Evolutionary conservation across 257 asterid genomes (phyloP).

Genomic region (Solanum arcanum): DNA sequence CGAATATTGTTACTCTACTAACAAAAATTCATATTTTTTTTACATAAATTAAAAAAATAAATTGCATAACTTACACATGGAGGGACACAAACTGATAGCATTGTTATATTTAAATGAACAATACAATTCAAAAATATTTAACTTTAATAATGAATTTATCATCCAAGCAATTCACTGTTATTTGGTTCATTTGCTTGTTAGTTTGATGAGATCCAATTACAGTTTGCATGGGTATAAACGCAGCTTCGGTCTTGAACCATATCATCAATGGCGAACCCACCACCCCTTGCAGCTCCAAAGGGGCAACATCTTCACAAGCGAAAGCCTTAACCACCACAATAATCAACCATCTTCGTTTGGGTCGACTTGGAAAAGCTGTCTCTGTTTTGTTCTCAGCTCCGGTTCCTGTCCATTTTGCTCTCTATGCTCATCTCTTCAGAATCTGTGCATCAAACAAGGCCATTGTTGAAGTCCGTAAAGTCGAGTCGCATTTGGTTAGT

Average conservation of each 20-base stretch:
- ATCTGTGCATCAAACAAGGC: constrained; percentile 42
- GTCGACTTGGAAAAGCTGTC: constrained; percentile 52
- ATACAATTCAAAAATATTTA: too few species aligned
- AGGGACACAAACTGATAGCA: too few species aligned
- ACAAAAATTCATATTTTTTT: too few species aligned
- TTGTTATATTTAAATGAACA: too few species aligned
- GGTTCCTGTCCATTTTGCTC: constrained; percentile 28
- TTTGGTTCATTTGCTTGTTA: not conserved
- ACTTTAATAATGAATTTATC: too few species aligned
- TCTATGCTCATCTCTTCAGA: constrained; percentile 56
- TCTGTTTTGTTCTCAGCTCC: constrained; percentile 49
- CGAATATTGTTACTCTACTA: too few species aligned
- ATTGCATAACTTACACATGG: too few species aligned
- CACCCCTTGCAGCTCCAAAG: constrained; percentile 1
- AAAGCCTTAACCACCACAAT: constrained; percentile 36
- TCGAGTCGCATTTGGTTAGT: constrained; percentile 53
- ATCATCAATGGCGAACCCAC: constrained; percentile 15
- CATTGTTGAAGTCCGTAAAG: constrained; percentile 56
- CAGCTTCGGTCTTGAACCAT: constrained; percentile 16
- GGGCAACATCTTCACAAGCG: not conserved
- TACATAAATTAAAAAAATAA: too few species aligned
- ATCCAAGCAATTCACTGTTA: too few species aligned
- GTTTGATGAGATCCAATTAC: not conserved
- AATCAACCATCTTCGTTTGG: constrained; percentile 41
- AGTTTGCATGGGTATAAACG: constrained; percentile 9